Evolutionary conservation across 2,329 filamentous ascomycete species (phyloP).

Genomic region (Rhynchosporium agropyri): DNA sequence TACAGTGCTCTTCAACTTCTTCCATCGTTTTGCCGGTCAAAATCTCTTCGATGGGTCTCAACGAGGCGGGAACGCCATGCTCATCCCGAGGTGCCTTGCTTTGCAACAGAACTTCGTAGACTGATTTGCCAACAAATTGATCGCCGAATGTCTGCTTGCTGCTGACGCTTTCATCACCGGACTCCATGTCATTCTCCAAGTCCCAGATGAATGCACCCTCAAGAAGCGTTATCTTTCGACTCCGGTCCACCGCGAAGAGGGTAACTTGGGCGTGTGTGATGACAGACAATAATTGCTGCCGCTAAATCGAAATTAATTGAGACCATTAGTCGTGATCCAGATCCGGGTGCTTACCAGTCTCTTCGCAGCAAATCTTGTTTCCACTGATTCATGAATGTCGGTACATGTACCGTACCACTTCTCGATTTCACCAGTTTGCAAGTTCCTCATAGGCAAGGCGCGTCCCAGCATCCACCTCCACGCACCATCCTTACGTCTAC

Average conservation of each 20-base stretch:
- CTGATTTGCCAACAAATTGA: conserved; percentile 57
- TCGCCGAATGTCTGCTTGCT: conserved; percentile 31
- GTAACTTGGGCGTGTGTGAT: conserved; percentile 76
- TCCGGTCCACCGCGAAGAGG: conserved; percentile 70
- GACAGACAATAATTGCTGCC: conserved; percentile 72
- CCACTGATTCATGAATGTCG: conserved; percentile 75
- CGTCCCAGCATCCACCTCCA: conserved; percentile 81
- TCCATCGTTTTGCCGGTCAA: conserved; percentile 61
- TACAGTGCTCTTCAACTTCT: conserved; percentile 60
- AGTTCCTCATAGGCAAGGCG: conserved; percentile 68
- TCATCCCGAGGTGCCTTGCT: conserved; percentile 27
- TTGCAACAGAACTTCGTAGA: conserved; percentile 65
- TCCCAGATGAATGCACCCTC: conserved; percentile 67
- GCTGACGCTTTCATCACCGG: conserved; percentile 44
- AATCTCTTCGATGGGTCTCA: conserved; percentile 64
- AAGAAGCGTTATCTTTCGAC: conserved; percentile 65
- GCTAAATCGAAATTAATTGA: conserved; percentile 24
- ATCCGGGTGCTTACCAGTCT: conserved; percentile 49
- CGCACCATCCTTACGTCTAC: conserved; percentile 64
- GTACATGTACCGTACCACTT: conserved; percentile 84
- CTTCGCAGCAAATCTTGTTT: conserved; percentile 66
- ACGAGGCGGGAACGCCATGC: conserved; percentile 47
- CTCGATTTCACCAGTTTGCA: conserved; percentile 66
- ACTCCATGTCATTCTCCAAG: conserved; percentile 38
- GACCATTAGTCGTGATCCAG: not conserved